A percentile compares a stretch with the other conserved stretches of the same genome.
These are phyloP conservation scores for Calonectria hongkongensis DNA, from an alignment of 2,329 filamentous ascomycete species.

Conservation along the genomic window DNA sequence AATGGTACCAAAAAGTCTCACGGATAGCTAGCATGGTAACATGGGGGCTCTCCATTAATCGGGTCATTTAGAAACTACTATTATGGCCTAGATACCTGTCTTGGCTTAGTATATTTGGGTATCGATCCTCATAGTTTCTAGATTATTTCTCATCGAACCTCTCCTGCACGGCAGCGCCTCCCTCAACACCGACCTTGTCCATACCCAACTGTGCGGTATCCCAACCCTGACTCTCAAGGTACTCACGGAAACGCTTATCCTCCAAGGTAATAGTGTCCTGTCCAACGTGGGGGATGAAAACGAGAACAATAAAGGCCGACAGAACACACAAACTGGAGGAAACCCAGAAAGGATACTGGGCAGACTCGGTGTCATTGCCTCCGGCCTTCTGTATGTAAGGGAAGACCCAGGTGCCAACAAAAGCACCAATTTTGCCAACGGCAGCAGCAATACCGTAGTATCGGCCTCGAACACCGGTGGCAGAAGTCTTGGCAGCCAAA, in stretches of 20 bases:
- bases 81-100: neutral
- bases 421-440: slow-evolving; percentile 86
- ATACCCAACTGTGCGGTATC: slow-evolving; percentile 77
- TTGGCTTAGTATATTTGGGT: neutral
- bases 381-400: slow-evolving; percentile 81
- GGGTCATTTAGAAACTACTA: neutral
- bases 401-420: slow-evolving; percentile 90
- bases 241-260: slow-evolving; percentile 84
- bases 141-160: slow-evolving; percentile 16
- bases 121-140: neutral
- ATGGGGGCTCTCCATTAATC: neutral
- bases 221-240: slow-evolving; percentile 83
- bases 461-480: slow-evolving; percentile 87
- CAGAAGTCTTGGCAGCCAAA: slow-evolving; percentile 89
- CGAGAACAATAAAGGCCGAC: slow-evolving; percentile 74
- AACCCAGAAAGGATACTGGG: slow-evolving; percentile 95
- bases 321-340: slow-evolving; percentile 85
- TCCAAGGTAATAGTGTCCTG: slow-evolving; percentile 89
- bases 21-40: too few species aligned
- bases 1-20: too few species aligned
- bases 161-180: slow-evolving; percentile 8
- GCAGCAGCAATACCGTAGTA: slow-evolving; percentile 85
- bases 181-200: slow-evolving; percentile 54
- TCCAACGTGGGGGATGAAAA: slow-evolving; percentile 85
- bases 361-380: slow-evolving; percentile 72